Evolutionary conservation across 1,284 basidiomycete species (phyloP), one percentile per base, ranked within the genome.

Genomic region (Tetrapyrgos nigripes): DNA sequence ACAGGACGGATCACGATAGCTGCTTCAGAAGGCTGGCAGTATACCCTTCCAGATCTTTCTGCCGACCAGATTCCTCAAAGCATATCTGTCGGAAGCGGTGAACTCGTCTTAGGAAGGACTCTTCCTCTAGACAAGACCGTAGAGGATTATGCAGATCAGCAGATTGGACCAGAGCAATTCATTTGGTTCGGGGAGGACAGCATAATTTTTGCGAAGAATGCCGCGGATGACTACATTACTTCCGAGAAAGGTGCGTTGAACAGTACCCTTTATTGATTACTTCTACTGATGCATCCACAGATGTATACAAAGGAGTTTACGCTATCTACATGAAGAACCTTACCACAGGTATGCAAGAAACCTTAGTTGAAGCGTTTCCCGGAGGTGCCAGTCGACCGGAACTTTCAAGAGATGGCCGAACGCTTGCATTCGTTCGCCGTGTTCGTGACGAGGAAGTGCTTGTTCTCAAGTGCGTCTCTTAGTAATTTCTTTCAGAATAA

Each of bases 311-410:
- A 27, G 89, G 89, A 1, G 88, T 88, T n/a, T 88, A 90, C 61
- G 79, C 87, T 0, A 88, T 91, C 24, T 88, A 85, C 62, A 74
- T 81, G 14, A 76, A 76, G 29, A 91, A 91, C 64, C 57, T 89
- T 29, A 90, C 87, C 0, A 81, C 82, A 0, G 75, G 79, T 9
- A 65, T 70, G 11, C 84, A 84, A 1, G 76, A 80, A 45, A 79
- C 75, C 1, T 73, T 91, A 2, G 87, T 88, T 0, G 70, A 74
- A 50, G 71, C 82, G 0, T 82, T 70, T 58, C 87, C 89, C 2
- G 89, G 89, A 29, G 88, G 89, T 35, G 89, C 89, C 3, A 87
- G 79, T 63, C 78, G 88, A 53, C 89, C 89, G n/a, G 86, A 88
- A 58, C 73, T 91, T 4, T 91, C 89, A n/a, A 78, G 81, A 44